A percentile compares a stretch with the other conserved stretches of the same genome.
Conservation (phyloP, 768 basidiomycete genomes). For the Candolleomyces efflorescens region DNA sequence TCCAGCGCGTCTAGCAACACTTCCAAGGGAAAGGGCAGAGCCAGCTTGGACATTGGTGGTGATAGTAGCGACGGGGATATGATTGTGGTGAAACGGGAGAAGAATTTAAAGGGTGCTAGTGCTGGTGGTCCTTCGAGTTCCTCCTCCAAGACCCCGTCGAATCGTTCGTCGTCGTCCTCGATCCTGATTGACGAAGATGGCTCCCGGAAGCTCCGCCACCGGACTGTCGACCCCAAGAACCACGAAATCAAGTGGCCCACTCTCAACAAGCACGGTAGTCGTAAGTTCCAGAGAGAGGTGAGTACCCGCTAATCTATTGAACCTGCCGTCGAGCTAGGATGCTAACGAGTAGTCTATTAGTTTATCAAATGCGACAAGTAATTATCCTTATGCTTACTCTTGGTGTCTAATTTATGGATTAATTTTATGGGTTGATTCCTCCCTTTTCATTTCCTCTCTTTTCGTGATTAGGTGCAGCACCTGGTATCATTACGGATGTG, state of each 20-base stretch:
- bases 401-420: background rate
- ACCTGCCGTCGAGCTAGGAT: background rate
- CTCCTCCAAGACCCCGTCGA: background rate
- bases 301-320: background rate
- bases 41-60: background rate
- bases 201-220: background rate
- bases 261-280: background rate
- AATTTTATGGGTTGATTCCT: background rate
- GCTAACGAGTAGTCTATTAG: slow-evolving; percentile 11
- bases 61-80: background rate
- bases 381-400: slow-evolving; percentile 5
- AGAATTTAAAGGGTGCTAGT: background rate
- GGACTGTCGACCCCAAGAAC: background rate
- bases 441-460: background rate
- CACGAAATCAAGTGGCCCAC: slow-evolving; percentile 5
- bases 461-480: slow-evolving; percentile 28
- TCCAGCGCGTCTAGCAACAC: too few relatives aligned
- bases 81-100: background rate
- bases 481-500: slow-evolving; percentile 52
- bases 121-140: background rate
- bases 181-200: background rate
- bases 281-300: slow-evolving; percentile 2
- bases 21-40: background rate
- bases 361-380: slow-evolving; percentile 23
- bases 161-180: too few relatives aligned